Evolutionary conservation across 768 basidiomycete genomes (phyloP), one percentile per base, ranked within the genome.

Genomic region (Pholiota microspora): DNA sequence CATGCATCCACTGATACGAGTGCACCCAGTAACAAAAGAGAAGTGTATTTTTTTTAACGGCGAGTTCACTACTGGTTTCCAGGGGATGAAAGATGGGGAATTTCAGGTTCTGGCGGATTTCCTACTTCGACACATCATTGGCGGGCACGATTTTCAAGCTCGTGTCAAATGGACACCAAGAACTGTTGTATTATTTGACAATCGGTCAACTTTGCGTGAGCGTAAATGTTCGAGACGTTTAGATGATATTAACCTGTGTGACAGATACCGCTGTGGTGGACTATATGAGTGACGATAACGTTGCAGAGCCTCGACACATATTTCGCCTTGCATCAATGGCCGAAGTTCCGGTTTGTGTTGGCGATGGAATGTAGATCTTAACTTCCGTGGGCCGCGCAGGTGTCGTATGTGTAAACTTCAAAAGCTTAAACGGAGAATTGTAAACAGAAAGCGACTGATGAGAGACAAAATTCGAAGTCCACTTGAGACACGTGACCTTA

Each of bases 1-100:
- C 29, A 55, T 66, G 12, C 69, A 70, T 49, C 69, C 67, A 0
- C 57, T 69, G n/a, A 57, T 69, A 13, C 65, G 67, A n/a, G 63
- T 69, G 3, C 68, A 69, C 42, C 67, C 68, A 12, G 62, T 69
- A 4, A 69, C 68, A 1, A 56, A 56, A 1, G 64, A 60, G 29
- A 61, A 57, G 32, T 65, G 61, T 46, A 34, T 69, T 12, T 67
- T 67, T 52, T 57, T 69, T 23, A 69, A 69, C 53, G 65, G 62
- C 0, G 68, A 65, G 32, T 69, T 67, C 29, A 67, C 65, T 38
- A 64, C 60, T 18, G 49, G 58, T 3, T 59, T 67, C 7, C 58
- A 64, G 3, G 66, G 63, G 13, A 53, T 67, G 40, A 69, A 69
- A 53, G 63, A 69, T 13, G 53, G 55, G 16, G 66, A 69, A 40